Evolutionary conservation across 2,329 filamentous ascomycete species (phyloP).

Genomic region (Aotearoamyces nothofagi): DNA sequence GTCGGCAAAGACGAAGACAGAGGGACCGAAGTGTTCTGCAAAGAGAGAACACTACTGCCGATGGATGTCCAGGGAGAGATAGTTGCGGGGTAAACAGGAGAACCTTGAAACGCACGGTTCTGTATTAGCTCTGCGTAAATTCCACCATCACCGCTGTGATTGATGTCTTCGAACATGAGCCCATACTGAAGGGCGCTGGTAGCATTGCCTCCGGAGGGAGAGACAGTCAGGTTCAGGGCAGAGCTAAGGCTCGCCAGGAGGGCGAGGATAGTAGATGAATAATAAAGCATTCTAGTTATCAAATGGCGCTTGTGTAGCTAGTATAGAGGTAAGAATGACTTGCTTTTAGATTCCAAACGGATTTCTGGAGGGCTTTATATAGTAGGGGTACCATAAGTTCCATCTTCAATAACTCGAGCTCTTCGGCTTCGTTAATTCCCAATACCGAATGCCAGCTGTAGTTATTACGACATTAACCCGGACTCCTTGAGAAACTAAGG

Average conservation of each 20-base stretch:
- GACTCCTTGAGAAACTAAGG: no score
- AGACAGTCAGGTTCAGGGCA: conserved; percentile 14
- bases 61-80: conserved; percentile 20
- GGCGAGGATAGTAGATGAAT: no score
- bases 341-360: no score
- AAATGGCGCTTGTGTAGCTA: no score
- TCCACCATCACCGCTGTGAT: conserved; percentile 17
- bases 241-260: conserved; percentile 3
- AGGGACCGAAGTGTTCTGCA: conserved; percentile 19
- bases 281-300: no score
- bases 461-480: no score
- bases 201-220: conserved; percentile 14
- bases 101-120: conserved; percentile 53
- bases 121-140: conserved; percentile 52
- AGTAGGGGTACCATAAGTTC: no score
- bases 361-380: no score
- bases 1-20: conserved; percentile 12
- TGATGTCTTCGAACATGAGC: conserved; percentile 19
- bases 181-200: conserved; percentile 15
- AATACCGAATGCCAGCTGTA: no score
- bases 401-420: no score
- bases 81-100: conserved; percentile 28
- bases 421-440: no score
- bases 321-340: no score
- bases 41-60: conserved; percentile 9